A percentile compares a stretch with the other conserved stretches of the same genome.
Conservation (phyloP, 129 eudicot species). For the Arctium lappa region DNA sequence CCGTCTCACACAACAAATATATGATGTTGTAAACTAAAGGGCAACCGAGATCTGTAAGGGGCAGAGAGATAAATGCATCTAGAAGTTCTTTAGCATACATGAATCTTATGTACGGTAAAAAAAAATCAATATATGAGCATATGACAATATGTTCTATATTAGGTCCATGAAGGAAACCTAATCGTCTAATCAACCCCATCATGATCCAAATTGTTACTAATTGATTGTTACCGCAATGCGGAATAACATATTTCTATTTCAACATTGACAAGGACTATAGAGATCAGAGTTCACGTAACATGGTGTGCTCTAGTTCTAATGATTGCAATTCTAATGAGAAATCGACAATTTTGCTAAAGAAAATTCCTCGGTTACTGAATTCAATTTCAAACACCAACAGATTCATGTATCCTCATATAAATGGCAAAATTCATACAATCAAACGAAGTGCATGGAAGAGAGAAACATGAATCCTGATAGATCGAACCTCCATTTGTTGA, state of each 20-base stretch:
- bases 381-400: not conserved
- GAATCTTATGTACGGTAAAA: not conserved
- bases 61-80: not conserved
- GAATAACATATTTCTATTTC: not conserved
- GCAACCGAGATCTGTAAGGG: not conserved
- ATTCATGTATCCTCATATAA: not conserved
- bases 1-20: not conserved
- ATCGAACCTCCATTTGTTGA: conserved; percentile 5
- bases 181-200: not conserved
- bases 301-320: not conserved
- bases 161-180: not conserved
- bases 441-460: not conserved
- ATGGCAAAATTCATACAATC: not conserved
- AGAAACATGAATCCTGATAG: not conserved
- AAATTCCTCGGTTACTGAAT: not conserved
- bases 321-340: not conserved
- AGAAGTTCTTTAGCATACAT: not conserved
- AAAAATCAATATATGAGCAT: not conserved
- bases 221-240: not conserved
- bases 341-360: not conserved
- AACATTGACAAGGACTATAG: not conserved
- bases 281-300: not conserved
- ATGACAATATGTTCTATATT: not conserved
- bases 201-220: not conserved
- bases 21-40: not conserved